Evolutionary conservation across 805 yeast species (phyloP).

Genomic region (Naumovozyma baii): DNA sequence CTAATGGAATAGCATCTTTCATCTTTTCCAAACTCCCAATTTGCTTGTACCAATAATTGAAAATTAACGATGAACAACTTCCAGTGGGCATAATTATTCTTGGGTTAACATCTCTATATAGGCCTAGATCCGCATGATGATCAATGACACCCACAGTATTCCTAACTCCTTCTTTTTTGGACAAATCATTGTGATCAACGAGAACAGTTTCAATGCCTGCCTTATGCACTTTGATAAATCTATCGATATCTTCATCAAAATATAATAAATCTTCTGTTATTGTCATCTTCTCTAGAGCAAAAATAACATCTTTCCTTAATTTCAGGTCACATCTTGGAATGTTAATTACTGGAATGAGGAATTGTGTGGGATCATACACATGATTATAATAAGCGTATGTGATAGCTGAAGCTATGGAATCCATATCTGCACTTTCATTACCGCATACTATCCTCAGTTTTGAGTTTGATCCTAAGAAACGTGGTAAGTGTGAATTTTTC

Average conservation of each 20-base stretch:
- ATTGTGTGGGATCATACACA: constrained; percentile 20
- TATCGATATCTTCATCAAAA: constrained; percentile 58
- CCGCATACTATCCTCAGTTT: constrained; percentile 36
- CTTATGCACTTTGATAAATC: constrained; percentile 2
- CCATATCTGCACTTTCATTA: constrained; percentile 82
- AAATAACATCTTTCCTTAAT: constrained; percentile 61
- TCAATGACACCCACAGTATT: constrained; percentile 60
- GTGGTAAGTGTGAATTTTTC: background rate
- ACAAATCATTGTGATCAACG: constrained; percentile 72
- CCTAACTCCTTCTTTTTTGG: constrained; percentile 14
- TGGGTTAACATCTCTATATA: constrained; percentile 45
- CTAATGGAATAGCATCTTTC: constrained; percentile 36
- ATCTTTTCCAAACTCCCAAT: constrained; percentile 11
- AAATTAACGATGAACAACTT: constrained; percentile 70
- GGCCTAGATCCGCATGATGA: constrained; percentile 72
- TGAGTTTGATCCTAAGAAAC: background rate
- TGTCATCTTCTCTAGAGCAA: constrained; percentile 39
- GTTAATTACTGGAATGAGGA: constrained; percentile 63
- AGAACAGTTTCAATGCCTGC: constrained; percentile 39
- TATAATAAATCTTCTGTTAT: constrained; percentile 43
- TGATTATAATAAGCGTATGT: constrained; percentile 51
- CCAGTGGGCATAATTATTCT: constrained; percentile 56
- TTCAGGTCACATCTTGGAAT: constrained; percentile 56
- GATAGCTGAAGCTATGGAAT: constrained; percentile 73
- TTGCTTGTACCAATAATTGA: constrained; percentile 44